Base-by-base conservation (phyloP, 2,329 filamentous ascomycete species). In the Cladophialophora exuberans region DNA sequence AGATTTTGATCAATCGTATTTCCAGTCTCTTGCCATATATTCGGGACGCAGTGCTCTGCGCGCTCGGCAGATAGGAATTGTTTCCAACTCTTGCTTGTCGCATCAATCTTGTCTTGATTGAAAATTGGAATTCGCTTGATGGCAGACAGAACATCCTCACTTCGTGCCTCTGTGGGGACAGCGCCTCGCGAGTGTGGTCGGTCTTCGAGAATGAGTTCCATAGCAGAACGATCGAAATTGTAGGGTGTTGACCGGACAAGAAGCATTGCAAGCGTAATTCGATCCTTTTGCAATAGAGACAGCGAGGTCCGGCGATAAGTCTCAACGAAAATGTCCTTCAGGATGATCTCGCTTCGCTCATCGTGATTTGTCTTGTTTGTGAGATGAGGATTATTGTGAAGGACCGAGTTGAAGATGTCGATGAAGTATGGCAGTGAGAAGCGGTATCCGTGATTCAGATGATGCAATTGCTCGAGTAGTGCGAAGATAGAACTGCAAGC, bases 401-500 rank as follows among this genome's bases (percentile, higher is more conserved):
- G 81, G 6, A 99, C 94, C 4, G 88, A 85, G 69, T 96, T 89
- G 82, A 99, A 99, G 65, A 99, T 99, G 70, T 97, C 89, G 52
- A 96, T 83, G 76, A 99, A 99, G 75, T 96, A 99, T 72, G 97
- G 92, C 56, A 99, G 81, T 31, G 94, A 99, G 80, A 99, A 99
- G 71, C 97, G 95, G 73, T 99, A 99, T 76, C 97, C 97, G 78
- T 97, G 94, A 72, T 99, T 97, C 71, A 99, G 86, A 69, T 97
- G 95, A 73, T 97, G 93, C 54, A 99, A 83, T 72, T 99, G 93
- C 75, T 99, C 95, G 58, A 99, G 79, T 11, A 99, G 89, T 26
- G 95, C 91, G 71, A 97, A 99, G 36, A 99, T 93, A 52, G 94
- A 92, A 75, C 93, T 97, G 82, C 94, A 99, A 36, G 94, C 93